A percentile compares a stretch with the other conserved stretches of the same genome.
phyloP scores from a whole-genome alignment of 176 grass and related monocot genomes.

The Aegilops longissima region DNA sequence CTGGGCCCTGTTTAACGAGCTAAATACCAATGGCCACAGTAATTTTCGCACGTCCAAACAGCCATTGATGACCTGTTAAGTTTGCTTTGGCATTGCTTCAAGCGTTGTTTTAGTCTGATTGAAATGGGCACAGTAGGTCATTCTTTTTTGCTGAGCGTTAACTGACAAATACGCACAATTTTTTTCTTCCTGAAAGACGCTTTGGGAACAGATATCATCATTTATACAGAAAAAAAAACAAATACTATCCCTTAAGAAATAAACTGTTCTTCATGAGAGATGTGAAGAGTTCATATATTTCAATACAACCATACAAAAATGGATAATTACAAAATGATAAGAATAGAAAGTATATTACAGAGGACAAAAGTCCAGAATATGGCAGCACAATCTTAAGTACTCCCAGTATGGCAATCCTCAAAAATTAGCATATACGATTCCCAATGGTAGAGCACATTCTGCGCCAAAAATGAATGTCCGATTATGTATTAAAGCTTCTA shows the following conservation, averaged over 20 bases:
- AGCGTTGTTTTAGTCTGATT: background rate
- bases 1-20: too few species aligned
- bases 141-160: background rate
- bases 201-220: background rate
- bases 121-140: background rate
- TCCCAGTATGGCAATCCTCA: background rate
- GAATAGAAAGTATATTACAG: background rate
- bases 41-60: background rate
- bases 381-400: background rate
- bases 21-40: too few species aligned
- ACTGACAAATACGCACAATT: background rate
- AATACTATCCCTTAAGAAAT: background rate
- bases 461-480: slow-evolving; percentile 13
- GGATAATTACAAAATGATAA: slow-evolving; percentile 27
- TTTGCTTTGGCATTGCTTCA: background rate
- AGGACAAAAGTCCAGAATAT: slow-evolving; percentile 12
- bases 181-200: background rate
- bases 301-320: slow-evolving; percentile 4
- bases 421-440: slow-evolving; percentile 18
- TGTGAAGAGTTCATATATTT: background rate
- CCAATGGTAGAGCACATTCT: background rate
- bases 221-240: background rate
- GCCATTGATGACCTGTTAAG: background rate
- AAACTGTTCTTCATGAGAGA: background rate
- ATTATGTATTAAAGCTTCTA: slow-evolving; percentile 78